phyloP scores from a whole-genome alignment of 2,329 filamentous ascomycete genomes.

The Ophiostoma australiae region DNA sequence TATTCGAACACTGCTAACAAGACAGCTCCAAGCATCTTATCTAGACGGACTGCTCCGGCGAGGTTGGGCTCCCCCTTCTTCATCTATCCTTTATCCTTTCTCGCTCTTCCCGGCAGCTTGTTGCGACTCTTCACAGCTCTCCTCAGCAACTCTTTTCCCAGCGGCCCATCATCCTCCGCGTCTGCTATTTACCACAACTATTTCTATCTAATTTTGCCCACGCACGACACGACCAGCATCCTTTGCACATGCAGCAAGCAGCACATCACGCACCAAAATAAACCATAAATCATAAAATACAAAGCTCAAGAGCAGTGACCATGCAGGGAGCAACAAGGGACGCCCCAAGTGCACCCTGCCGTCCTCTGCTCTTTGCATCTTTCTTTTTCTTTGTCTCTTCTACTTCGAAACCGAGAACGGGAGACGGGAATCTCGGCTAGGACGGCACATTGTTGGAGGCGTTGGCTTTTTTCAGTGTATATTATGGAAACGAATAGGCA shows the following conservation, averaged over 20 bases:
- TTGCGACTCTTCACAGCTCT: background rate
- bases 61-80: background rate
- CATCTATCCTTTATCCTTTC: background rate
- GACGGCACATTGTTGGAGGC: constrained; percentile 18
- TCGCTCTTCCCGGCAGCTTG: background rate
- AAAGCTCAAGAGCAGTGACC: background rate
- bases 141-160: background rate
- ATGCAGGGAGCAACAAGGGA: background rate
- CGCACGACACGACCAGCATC: constrained; percentile 12
- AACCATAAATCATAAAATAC: background rate
- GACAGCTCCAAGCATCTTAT: constrained; percentile 64
- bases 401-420: background rate
- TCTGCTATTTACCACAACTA: background rate
- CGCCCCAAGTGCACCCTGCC: background rate
- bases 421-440: background rate
- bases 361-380: background rate
- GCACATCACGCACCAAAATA: background rate
- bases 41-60: constrained; percentile 34
- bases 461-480: constrained; percentile 22
- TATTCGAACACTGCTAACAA: background rate
- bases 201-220: constrained; percentile 9
- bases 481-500: constrained; percentile 21
- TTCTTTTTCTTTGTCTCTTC: background rate
- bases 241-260: background rate
- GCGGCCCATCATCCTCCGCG: background rate